Percentiles rank a stretch among this genome's conserved stretches.
These are phyloP conservation scores for Annona cherimola DNA, from an alignment of 164 flowering plant genomes.

Conservation along the genomic window DNA sequence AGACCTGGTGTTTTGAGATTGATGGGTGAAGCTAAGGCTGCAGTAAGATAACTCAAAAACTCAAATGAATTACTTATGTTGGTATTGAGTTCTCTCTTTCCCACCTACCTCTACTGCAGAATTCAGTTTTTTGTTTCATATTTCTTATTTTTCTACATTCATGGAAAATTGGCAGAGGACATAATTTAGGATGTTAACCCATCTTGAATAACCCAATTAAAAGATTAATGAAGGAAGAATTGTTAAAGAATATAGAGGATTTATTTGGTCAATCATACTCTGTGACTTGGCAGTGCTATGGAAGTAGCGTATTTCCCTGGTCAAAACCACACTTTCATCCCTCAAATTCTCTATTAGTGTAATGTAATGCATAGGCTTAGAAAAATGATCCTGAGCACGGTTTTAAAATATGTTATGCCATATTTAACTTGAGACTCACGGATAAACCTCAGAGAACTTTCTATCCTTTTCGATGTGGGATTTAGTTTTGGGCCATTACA, in stretches of 20 bases:
- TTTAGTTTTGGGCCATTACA: too few species aligned
- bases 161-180: background rate
- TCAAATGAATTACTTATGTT: conserved; percentile 7
- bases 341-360: background rate
- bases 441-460: too few species aligned
- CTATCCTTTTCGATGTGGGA: too few species aligned
- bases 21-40: conserved; percentile 92
- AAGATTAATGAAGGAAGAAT: background rate
- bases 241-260: background rate
- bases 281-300: background rate
- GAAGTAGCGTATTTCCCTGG: background rate
- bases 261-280: background rate
- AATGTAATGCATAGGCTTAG: too few species aligned
- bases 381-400: too few species aligned
- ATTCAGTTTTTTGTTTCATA: background rate
- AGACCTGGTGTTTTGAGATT: conserved; percentile 91
- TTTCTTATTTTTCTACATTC: background rate
- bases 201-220: background rate
- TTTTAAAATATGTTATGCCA: too few species aligned
- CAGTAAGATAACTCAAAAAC: conserved; percentile 50
- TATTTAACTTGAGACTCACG: too few species aligned
- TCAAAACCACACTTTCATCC: background rate
- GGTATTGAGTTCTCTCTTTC: conserved; percentile 1
- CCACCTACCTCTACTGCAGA: background rate
- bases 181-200: background rate